Percentiles rank a stretch among this genome's conserved stretches.
Conservation (phyloP, 306 rosid genomes). For the Hylodesmum podocarpum region DNA sequence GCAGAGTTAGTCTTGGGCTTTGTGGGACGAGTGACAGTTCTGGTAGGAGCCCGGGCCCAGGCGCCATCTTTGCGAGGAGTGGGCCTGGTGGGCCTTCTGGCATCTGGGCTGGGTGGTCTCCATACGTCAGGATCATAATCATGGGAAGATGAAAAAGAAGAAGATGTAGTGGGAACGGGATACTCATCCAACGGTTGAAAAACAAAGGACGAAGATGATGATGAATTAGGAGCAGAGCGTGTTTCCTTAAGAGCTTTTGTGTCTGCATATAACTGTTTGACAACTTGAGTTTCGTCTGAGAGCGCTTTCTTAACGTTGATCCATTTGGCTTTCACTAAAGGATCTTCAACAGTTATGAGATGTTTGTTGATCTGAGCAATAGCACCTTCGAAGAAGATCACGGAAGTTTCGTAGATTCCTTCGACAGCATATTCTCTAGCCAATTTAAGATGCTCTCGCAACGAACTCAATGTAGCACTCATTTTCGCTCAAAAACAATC, state of each 20-base stretch:
- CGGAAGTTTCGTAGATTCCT: slow-evolving; percentile 84
- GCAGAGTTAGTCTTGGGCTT: slow-evolving; percentile 61
- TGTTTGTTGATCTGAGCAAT: slow-evolving; percentile 96
- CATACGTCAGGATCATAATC: slow-evolving; percentile 83
- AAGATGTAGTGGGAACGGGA: slow-evolving; percentile 42
- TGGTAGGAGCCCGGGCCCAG: slow-evolving; percentile 72
- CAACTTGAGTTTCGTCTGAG: slow-evolving; percentile 76
- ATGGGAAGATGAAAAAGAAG: too few species aligned
- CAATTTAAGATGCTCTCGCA: slow-evolving; percentile 87
- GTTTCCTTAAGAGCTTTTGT: slow-evolving; percentile 61
- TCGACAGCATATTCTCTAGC: slow-evolving; percentile 91
- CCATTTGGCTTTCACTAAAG: slow-evolving; percentile 79
- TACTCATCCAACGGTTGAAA: slow-evolving; percentile 90
- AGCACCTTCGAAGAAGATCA: slow-evolving; percentile 93
- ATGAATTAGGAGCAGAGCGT: slow-evolving; percentile 79
- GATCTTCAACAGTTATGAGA: slow-evolving; percentile 71
- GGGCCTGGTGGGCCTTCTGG: slow-evolving; percentile 65
- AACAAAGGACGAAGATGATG: slow-evolving; percentile 55
- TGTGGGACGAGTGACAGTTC: slow-evolving; percentile 42
- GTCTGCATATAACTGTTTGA: slow-evolving; percentile 80
- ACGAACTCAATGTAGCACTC: slow-evolving; percentile 31
- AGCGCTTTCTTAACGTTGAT: slow-evolving; percentile 89
- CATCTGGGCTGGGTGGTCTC: slow-evolving; percentile 92
- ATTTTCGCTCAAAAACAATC: background rate
- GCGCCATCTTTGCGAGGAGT: slow-evolving; percentile 70